Evolutionary conservation across 768 basidiomycete species (phyloP).

Genomic region (Kondoa malvinella): DNA sequence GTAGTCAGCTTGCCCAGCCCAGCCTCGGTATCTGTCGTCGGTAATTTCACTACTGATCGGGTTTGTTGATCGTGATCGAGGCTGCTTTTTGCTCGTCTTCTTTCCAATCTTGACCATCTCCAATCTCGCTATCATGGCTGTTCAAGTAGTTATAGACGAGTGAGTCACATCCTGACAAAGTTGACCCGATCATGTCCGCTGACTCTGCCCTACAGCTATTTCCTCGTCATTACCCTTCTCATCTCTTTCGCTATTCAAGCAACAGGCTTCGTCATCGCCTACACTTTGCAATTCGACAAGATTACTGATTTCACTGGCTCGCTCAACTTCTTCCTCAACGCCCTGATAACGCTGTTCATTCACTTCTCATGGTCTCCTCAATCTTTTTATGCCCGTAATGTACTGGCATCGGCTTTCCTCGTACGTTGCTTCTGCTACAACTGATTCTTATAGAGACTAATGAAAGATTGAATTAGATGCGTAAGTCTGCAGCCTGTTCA

Average conservation of each 20-base stretch:
- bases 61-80: no score
- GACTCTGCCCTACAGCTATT: neutral
- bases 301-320: constrained; percentile 5
- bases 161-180: no score
- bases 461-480: no score
- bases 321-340: constrained; percentile 29
- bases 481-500: no score
- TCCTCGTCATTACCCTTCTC: neutral
- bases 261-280: neutral
- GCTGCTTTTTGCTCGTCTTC: no score
- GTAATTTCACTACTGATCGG: no score
- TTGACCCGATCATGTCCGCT: no score
- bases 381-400: constrained; percentile 45
- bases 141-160: no score
- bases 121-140: no score
- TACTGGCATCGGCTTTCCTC: constrained; percentile 30
- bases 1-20: no score
- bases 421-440: constrained; percentile 6
- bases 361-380: constrained; percentile 32
- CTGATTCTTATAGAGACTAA: constrained; percentile 45
- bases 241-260: neutral
- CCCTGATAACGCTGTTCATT: constrained; percentile 45
- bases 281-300: constrained; percentile 13
- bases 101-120: no score
- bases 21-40: no score